Conservation (phyloP, 345 rosid species). For the Theobroma cacao region DNA sequence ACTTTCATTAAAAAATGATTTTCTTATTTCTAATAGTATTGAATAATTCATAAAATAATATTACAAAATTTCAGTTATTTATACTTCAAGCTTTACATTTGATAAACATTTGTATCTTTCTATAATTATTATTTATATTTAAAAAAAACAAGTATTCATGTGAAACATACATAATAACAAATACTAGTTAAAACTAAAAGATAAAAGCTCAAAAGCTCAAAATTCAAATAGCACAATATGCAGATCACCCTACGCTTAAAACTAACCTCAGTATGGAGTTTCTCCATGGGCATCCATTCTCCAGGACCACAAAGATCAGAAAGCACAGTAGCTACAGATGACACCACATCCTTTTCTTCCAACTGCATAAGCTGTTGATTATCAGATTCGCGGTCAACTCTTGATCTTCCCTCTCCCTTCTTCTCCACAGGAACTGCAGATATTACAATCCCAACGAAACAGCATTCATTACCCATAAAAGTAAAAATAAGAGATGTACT, state of each 20-base stretch:
- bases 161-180: too few species aligned
- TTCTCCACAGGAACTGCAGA: constrained; percentile 54
- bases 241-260: neutral
- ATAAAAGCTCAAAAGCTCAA: neutral
- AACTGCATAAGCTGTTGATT: constrained; percentile 84
- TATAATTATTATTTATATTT: too few species aligned
- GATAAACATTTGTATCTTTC: too few species aligned
- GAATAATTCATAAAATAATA: too few species aligned
- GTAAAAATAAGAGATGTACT: neutral
- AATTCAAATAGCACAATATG: neutral
- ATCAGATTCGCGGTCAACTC: constrained; percentile 91
- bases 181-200: too few species aligned
- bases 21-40: too few species aligned
- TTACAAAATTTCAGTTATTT: too few species aligned
- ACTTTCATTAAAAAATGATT: too few species aligned
- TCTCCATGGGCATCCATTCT: constrained; percentile 99
- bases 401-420: constrained; percentile 75
- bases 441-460: constrained; percentile 21
- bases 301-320: constrained; percentile 99
- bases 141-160: too few species aligned
- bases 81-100: too few species aligned
- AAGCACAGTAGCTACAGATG: constrained; percentile 95
- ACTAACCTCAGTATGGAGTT: constrained; percentile 84
- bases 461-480: neutral
- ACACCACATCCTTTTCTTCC: constrained; percentile 98